Conservation (phyloP, 257 asterid genomes). For the Buddleja alternifolia region DNA sequence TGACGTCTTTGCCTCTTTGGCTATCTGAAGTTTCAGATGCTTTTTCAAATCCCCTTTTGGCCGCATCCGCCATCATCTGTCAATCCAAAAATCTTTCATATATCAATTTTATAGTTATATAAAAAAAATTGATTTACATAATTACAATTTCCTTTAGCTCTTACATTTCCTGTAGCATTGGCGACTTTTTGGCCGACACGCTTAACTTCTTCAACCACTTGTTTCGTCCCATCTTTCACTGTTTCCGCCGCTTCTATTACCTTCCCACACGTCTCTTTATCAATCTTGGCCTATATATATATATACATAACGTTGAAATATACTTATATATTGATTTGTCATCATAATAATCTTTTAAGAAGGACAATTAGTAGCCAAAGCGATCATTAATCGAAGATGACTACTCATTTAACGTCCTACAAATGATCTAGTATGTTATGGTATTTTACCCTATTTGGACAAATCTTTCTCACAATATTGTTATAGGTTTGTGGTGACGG, state of each 20-base stretch:
- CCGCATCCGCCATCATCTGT: conserved; percentile 33
- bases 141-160: neutral
- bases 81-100: neutral
- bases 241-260: conserved; percentile 47
- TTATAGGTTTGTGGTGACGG: too few relatives aligned
- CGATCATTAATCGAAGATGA: too few relatives aligned
- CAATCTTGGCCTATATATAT: conserved; percentile 22
- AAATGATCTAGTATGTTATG: too few relatives aligned
- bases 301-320: too few relatives aligned
- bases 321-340: too few relatives aligned
- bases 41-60: conserved; percentile 38
- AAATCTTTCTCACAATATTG: too few relatives aligned
- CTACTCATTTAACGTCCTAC: too few relatives aligned
- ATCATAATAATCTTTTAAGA: too few relatives aligned
- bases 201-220: conserved; percentile 39
- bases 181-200: conserved; percentile 34
- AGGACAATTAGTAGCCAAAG: too few relatives aligned
- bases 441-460: too few relatives aligned
- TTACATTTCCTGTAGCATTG: conserved; percentile 42
- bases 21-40: conserved; percentile 28
- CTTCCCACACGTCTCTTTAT: conserved; percentile 46
- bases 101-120: neutral
- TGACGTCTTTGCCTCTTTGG: conserved; percentile 25
- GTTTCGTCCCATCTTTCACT: conserved; percentile 43
- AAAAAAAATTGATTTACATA: neutral